Conservation (phyloP, 148 eudicot species). For the Rhododendron simsii region DNA sequence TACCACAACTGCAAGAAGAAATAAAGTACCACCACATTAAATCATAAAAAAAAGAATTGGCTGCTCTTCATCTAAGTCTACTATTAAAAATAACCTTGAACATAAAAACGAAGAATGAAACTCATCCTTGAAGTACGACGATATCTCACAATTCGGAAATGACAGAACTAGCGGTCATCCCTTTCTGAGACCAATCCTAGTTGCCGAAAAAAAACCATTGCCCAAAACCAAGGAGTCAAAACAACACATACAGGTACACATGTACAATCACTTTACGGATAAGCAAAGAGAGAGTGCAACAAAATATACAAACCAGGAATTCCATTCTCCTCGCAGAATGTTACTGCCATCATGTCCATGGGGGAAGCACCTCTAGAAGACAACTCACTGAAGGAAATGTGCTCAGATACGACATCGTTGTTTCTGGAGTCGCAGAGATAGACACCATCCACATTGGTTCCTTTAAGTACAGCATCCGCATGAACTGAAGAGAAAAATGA, state of each 20-base stretch:
- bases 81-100: neutral
- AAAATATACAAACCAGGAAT: slow-evolving; percentile 66
- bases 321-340: slow-evolving; percentile 83
- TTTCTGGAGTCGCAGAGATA: slow-evolving; percentile 63
- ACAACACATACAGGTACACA: neutral
- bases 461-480: slow-evolving; percentile 90
- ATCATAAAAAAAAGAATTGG: neutral
- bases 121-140: neutral
- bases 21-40: neutral
- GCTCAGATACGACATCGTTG: slow-evolving; percentile 57
- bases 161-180: neutral
- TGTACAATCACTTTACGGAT: neutral
- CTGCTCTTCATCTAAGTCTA: neutral
- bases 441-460: slow-evolving; percentile 64
- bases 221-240: neutral
- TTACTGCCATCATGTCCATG: slow-evolving; percentile 86
- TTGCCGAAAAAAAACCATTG: neutral
- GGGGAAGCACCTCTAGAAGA: slow-evolving; percentile 67
- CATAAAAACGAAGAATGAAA: neutral
- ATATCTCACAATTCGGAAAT: neutral
- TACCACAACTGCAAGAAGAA: slow-evolving; percentile 55
- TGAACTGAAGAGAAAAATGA: slow-evolving; percentile 52
- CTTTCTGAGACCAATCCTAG: neutral
- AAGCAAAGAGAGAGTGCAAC: neutral
- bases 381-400: slow-evolving; percentile 79